Evolutionary conservation across 2,329 filamentous ascomycete genomes (phyloP).

Genomic region (Lecanicillium sp.): DNA sequence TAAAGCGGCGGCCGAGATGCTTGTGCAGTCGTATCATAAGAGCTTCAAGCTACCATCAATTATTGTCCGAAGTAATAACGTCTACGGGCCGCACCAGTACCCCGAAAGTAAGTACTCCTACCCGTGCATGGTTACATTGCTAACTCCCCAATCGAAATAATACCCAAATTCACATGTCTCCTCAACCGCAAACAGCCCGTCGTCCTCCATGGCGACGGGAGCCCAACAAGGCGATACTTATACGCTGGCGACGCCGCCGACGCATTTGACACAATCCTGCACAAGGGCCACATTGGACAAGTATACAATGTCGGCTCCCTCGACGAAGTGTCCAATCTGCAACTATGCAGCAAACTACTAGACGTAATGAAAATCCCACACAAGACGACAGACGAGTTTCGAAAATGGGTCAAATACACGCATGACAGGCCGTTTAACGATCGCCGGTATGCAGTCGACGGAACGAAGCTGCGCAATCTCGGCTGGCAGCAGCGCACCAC

Average conservation of each 20-base stretch:
- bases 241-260: slow-evolving; percentile 74
- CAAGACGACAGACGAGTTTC: slow-evolving; percentile 41
- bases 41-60: slow-evolving; percentile 75
- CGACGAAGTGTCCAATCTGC: slow-evolving; percentile 68
- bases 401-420: slow-evolving; percentile 64
- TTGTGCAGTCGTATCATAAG: slow-evolving; percentile 79
- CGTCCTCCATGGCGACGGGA: slow-evolving; percentile 69
- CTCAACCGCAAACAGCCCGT: slow-evolving; percentile 58
- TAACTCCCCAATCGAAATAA: slow-evolving; percentile 53
- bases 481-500: slow-evolving; percentile 62
- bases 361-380: slow-evolving; percentile 50
- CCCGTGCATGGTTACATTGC: background rate
- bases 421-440: slow-evolving; percentile 75
- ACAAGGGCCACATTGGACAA: slow-evolving; percentile 65
- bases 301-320: slow-evolving; percentile 76
- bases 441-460: slow-evolving; percentile 63
- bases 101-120: slow-evolving; percentile 61
- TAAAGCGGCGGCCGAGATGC: slow-evolving; percentile 77
- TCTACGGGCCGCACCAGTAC: slow-evolving; percentile 78
- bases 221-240: slow-evolving; percentile 65
- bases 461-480: slow-evolving; percentile 55
- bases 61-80: slow-evolving; percentile 75
- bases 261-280: slow-evolving; percentile 76
- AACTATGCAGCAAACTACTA: slow-evolving; percentile 58
- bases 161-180: slow-evolving; percentile 71